Conservation (phyloP, 495 filamentous ascomycete genomes). For the Talaromyces adpressus region DNA sequence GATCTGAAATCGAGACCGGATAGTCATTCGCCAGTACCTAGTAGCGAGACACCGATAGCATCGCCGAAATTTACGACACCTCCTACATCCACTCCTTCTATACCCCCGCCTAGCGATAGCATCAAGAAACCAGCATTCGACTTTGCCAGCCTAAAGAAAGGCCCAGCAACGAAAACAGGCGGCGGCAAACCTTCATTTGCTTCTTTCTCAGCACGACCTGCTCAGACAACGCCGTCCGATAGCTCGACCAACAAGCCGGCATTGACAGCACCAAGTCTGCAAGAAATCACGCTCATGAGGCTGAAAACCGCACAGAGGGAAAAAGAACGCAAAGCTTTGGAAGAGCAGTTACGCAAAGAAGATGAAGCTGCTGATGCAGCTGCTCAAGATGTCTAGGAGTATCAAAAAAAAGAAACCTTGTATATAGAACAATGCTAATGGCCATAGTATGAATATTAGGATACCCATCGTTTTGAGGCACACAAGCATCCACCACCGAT, state of each 20-base stretch:
- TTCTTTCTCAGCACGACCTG: slow-evolving; percentile 35
- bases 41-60: neutral
- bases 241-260: slow-evolving; percentile 21
- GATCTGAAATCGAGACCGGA: slow-evolving; percentile 21
- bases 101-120: slow-evolving; percentile 6
- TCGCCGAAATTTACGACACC: neutral
- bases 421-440: slow-evolving; percentile 1
- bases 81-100: slow-evolving; percentile 13
- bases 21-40: neutral
- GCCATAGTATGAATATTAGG: neutral
- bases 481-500: neutral
- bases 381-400: slow-evolving; percentile 7
- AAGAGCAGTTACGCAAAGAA: slow-evolving; percentile 46
- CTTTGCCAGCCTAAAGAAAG: slow-evolving; percentile 27
- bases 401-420: neutral
- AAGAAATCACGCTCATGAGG: slow-evolving; percentile 55
- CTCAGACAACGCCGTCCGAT: slow-evolving; percentile 19
- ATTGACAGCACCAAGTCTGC: slow-evolving; percentile 39
- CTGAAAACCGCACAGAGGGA: slow-evolving; percentile 52
- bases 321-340: slow-evolving; percentile 45
- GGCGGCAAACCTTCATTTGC: slow-evolving; percentile 41
- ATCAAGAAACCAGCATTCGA: slow-evolving; percentile 23
- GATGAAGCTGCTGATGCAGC: slow-evolving; percentile 44
- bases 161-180: slow-evolving; percentile 9
- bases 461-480: neutral